phyloP scores from a whole-genome alignment of 257 asterid species.

The Ilex aquifolium region DNA sequence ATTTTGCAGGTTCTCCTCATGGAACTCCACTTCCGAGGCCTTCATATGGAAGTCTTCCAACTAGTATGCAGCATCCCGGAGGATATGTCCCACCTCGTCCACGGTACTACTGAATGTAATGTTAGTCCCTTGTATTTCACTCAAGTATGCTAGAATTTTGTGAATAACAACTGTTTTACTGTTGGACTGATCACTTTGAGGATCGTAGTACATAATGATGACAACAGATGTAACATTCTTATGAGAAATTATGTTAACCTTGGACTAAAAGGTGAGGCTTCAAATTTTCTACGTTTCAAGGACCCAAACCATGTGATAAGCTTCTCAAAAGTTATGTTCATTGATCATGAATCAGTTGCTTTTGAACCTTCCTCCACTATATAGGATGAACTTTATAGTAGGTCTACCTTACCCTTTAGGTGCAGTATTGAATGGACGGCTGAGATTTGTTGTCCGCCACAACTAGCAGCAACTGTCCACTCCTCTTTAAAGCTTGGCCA shows the following conservation, averaged over 20 bases:
- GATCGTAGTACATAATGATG: no score
- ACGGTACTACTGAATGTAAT: slow-evolving; percentile 2
- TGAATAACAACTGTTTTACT: no score
- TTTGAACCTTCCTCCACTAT: no score
- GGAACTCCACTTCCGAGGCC: background rate
- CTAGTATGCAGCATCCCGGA: slow-evolving; percentile 4
- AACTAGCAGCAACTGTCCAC: slow-evolving; percentile 16
- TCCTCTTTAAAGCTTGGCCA: background rate
- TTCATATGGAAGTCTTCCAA: slow-evolving; percentile 4
- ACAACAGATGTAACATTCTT: no score
- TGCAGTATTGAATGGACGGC: slow-evolving; percentile 16
- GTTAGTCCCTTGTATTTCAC: background rate
- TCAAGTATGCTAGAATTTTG: no score
- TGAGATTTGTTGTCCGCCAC: slow-evolving; percentile 37
- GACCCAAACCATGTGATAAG: slow-evolving; percentile 11
- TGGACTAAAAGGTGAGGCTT: no score
- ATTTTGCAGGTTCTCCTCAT: slow-evolving; percentile 11
- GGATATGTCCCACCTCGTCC: slow-evolving; percentile 6
- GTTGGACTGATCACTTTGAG: no score
- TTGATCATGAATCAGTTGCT: background rate
- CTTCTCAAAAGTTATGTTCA: background rate
- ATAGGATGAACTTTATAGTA: background rate
- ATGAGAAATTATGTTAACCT: no score
- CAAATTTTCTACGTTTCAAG: background rate
- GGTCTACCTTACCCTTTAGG: background rate